A percentile compares a stretch with the other conserved stretches of the same genome.
phyloP scores from a whole-genome alignment of 2,329 filamentous ascomycete species.

The Trichoderma arundinaceum region DNA sequence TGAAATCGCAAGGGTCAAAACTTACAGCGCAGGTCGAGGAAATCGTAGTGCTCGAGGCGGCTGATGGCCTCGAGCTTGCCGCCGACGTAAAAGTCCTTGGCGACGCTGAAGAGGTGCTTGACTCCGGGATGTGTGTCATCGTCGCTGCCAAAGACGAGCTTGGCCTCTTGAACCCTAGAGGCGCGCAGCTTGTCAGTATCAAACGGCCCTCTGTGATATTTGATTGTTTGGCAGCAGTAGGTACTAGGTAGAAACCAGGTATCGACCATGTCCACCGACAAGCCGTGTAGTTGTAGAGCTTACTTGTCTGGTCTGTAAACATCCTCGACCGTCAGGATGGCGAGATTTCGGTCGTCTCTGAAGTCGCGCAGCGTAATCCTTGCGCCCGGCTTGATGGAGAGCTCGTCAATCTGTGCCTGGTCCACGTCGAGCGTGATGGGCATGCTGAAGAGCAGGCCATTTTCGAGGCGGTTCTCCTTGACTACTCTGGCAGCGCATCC shows the following conservation, averaged over 20 bases:
- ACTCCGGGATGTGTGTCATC: constrained; percentile 91
- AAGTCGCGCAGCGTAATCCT: constrained; percentile 91
- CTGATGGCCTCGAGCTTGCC: constrained; percentile 96
- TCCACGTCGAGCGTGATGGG: constrained; percentile 92
- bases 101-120: constrained; percentile 82
- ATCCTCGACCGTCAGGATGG: constrained; percentile 94
- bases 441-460: constrained; percentile 93
- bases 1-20: too few relatives aligned
- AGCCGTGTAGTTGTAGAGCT: too few relatives aligned
- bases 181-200: not conserved
- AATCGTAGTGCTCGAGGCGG: constrained; percentile 97
- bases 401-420: constrained; percentile 73
- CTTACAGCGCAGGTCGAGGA: constrained; percentile 91
- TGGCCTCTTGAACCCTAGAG: constrained; percentile 83
- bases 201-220: too few relatives aligned
- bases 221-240: not conserved
- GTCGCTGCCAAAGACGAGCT: constrained; percentile 90
- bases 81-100: constrained; percentile 89
- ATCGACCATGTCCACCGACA: too few relatives aligned
- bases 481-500: constrained; percentile 74
- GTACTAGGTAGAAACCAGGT: not conserved
- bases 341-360: constrained; percentile 93
- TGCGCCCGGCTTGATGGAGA: constrained; percentile 77
- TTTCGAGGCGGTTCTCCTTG: constrained; percentile 80
- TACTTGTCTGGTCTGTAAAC: constrained; percentile 96